A percentile compares a stretch with the other conserved stretches of the same genome.
Conservation (phyloP, 2,329 filamentous ascomycete species). For the Colletotrichum sp. region DNA sequence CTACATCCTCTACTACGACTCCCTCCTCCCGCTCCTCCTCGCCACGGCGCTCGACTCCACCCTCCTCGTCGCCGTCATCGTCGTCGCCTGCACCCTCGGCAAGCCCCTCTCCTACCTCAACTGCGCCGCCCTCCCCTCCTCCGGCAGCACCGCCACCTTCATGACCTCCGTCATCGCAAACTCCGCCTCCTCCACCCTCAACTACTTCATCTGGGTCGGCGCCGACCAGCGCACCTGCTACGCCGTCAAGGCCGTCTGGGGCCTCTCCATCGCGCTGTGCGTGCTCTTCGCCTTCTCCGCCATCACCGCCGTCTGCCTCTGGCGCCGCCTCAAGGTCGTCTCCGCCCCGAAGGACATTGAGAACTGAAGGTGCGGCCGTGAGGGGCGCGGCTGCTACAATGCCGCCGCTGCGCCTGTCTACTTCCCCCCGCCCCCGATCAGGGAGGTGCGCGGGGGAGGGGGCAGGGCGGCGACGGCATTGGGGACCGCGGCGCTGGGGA, state of each 20-base stretch:
- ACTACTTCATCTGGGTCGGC: slow-evolving; percentile 54
- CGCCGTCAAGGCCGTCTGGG: slow-evolving; percentile 89
- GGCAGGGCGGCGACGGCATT: slow-evolving; percentile 33
- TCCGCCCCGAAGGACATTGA: slow-evolving; percentile 53
- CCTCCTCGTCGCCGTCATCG: slow-evolving; percentile 78
- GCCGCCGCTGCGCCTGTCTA: background rate
- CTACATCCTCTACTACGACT: slow-evolving; percentile 81
- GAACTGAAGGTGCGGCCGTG: slow-evolving; percentile 53
- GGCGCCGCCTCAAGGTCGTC: slow-evolving; percentile 59
- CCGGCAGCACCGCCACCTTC: slow-evolving; percentile 46
- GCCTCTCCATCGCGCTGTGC: slow-evolving; percentile 79
- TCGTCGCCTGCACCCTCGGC: slow-evolving; percentile 78
- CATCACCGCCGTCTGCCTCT: slow-evolving; percentile 64
- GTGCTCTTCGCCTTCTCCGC: slow-evolving; percentile 71
- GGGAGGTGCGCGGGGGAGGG: background rate
- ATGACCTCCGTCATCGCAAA: slow-evolving; percentile 48
- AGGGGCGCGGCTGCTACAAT: slow-evolving; percentile 29
- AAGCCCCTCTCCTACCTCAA: slow-evolving; percentile 80
- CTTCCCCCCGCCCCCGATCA: slow-evolving; percentile 1
- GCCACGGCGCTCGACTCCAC: slow-evolving; percentile 68
- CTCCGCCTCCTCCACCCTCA: slow-evolving; percentile 34
- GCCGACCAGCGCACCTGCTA: slow-evolving; percentile 71
- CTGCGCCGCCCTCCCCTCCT: slow-evolving; percentile 61
- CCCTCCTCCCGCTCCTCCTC: slow-evolving; percentile 76
- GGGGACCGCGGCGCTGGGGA: slow-evolving; percentile 38